Evolutionary conservation across 2,329 filamentous ascomycete genomes (phyloP), one percentile per base, ranked within the genome.

Genomic region (Penicillium vulpinum): DNA sequence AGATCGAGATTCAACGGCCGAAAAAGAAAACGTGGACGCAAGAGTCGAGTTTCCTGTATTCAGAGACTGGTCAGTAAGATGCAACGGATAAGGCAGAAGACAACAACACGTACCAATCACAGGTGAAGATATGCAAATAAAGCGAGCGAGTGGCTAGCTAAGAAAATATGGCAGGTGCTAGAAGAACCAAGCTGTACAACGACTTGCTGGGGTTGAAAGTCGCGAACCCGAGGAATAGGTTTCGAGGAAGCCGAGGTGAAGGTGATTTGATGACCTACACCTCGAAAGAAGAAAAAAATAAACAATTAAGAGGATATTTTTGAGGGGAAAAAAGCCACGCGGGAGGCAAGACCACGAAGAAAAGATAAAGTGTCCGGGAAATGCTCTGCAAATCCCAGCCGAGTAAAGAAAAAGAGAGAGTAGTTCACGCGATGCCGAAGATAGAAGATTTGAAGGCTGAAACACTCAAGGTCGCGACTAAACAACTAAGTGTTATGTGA

Each of bases 381-480:
- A 70, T 75, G 73, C 73, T 70, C 73, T 73, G 72, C 73, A 75
- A 66, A 63, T 67, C 69, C 71, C 64, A 63, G 55, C 54, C 45
- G 58, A 62, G 57, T 52, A 57, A 60, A 56, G 65, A 43, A 56
- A 54, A 54, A 56, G 51, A 63, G 52, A 61, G 61, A 63, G 52
- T 54, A 57, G 56, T 62, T 54, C 60, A 66, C 58, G 58, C 65
- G 60, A 59, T 45, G 57, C 56, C 53, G 59, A 62, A 56, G 36
- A 46, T 56, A 53, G 55, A 61, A 52, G 58, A 59, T 54, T 62
- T 54, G 46, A 26, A 61, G 54, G 51, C 50, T 56, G 59, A 58
- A 63, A 60, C 57, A 64, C 53, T 54, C 35, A 48, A 54, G 52
- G 51, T 58, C 51, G 61, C 31, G 41, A 54, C 45, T 45, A 51